Base-by-base conservation (phyloP, 768 basidiomycete genomes). In the Termitomyces sp. region DNA sequence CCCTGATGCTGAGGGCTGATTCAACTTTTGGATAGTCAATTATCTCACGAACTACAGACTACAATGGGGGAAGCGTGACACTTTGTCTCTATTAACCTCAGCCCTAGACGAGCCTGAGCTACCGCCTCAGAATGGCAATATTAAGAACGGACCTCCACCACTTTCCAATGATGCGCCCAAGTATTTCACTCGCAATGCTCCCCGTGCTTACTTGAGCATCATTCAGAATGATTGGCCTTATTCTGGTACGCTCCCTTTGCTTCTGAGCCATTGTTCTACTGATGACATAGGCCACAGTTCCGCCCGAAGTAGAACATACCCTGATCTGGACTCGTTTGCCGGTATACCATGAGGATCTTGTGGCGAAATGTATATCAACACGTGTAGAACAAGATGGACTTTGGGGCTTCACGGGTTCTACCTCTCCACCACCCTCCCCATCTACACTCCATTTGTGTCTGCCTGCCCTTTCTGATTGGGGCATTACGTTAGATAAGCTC, bases 151-250 rank as follows among this genome's bases (percentile, higher is more conserved):
- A 47, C 51, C 72, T 9, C 72, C 73, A 18, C 63, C 70, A 10
- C 65, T 77, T 16, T 74, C 70, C 28, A 56, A 63, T 6, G 66
- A 72, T 54, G 68, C 72, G 3, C 83, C 83, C 7, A 71, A 75
- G 13, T 89, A 88, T 69, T 93, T 94, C 70, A 84, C 77, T 33
- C 80, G 80, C 13, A 76, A 86, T 61, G 84, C 83, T 9, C 81
- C 87, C 0, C 63, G 76, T 13, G 73, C 82, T 36, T 73, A 82
- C 53, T 73, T 90, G 61, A 87, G 84, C 64, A 84, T 92, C 60
- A 87, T 87, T 47, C 84, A 76, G 64, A 92, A 93, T 65, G 90
- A 92, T 67, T 94, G 92, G 92, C 92, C 92, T 0, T 94, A 94
- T 70, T 92, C 89, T 7, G 84, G 89, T 87, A 64, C 54, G 76